Evolutionary conservation across 2,329 filamentous ascomycete genomes (phyloP).

Genomic region (Ceratocystis cacaofunesta): DNA sequence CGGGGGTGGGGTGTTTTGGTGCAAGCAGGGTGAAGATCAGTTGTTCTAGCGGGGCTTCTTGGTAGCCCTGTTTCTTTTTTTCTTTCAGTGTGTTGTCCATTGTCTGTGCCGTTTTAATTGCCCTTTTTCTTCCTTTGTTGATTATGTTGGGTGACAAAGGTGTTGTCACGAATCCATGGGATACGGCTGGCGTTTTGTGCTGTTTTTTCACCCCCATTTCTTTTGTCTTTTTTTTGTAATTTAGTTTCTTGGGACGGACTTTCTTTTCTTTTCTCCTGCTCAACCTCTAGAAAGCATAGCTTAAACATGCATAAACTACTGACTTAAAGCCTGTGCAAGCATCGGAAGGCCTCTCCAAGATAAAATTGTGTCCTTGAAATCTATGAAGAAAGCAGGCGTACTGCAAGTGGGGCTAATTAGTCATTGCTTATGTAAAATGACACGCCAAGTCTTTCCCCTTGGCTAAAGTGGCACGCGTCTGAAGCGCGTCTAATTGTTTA

Average conservation of each 20-base stretch:
- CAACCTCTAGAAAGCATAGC: background rate
- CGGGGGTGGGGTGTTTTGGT: background rate
- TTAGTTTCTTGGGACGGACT: background rate
- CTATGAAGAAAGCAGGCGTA: background rate
- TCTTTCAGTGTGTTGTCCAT: background rate
- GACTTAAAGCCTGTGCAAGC: background rate
- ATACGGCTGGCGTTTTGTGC: background rate
- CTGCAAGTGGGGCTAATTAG: background rate
- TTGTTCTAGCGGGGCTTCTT: background rate
- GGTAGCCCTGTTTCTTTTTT: background rate
- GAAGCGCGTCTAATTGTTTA: background rate
- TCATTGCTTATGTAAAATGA: background rate
- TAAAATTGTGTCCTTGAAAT: background rate
- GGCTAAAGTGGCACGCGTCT: conserved; percentile 1
- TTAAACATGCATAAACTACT: background rate
- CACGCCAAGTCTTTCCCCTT: background rate
- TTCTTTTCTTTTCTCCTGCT: background rate
- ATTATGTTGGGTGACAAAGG: background rate
- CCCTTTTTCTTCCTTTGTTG: background rate
- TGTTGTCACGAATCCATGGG: background rate
- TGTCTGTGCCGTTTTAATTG: background rate
- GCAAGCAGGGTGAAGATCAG: background rate
- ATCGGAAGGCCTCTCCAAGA: background rate
- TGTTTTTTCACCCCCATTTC: background rate
- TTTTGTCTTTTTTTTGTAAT: background rate